These are phyloP conservation scores for Globisporangium acanthophoron DNA, from an alignment of 352 stramenopile species.

Conservation along the genomic window DNA sequence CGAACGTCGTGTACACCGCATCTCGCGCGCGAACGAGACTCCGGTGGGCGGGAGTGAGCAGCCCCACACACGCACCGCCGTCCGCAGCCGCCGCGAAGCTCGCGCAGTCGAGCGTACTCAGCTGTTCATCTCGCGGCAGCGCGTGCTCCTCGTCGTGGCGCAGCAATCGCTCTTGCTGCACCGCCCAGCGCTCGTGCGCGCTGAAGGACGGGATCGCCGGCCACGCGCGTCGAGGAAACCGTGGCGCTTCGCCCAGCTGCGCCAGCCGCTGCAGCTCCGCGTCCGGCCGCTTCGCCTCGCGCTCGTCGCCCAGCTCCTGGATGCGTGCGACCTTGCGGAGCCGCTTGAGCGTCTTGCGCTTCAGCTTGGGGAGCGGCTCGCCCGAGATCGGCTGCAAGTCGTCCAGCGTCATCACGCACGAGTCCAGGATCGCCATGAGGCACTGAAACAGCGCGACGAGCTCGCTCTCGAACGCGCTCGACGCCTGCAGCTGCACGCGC, in stretches of 20 bases:
- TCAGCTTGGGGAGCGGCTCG: conserved; percentile 36
- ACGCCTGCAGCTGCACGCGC: conserved; percentile 19
- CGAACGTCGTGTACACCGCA: conserved; percentile 30
- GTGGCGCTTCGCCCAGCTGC: conserved; percentile 34
- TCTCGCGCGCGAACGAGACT: conserved; percentile 44
- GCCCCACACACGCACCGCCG: conserved; percentile 30
- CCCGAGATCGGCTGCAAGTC: conserved; percentile 47
- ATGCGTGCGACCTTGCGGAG: conserved; percentile 57
- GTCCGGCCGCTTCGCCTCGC: conserved; percentile 38
- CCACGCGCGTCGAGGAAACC: conserved; percentile 50
- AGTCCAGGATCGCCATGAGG: conserved; percentile 48
- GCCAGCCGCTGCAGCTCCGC: conserved; percentile 42
- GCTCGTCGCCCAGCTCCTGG: conserved; percentile 44
- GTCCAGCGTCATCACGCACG: conserved; percentile 50
- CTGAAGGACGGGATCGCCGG: conserved; percentile 40
- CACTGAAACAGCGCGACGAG: conserved; percentile 37
- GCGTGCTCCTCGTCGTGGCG: conserved; percentile 13
- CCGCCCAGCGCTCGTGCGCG: conserved; percentile 19
- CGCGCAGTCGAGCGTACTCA: conserved; percentile 13
- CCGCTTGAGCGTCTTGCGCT: conserved; percentile 70
- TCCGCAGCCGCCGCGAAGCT: conserved; percentile 12
- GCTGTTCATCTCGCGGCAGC: conserved; percentile 16
- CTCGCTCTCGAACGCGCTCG: conserved; percentile 41
- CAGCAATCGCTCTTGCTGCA: conserved; percentile 17
- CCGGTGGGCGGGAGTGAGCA: conserved; percentile 60